These are phyloP conservation scores for Cruciata laevipes DNA, from an alignment of 257 asterid genomes.

Conservation along the genomic window DNA sequence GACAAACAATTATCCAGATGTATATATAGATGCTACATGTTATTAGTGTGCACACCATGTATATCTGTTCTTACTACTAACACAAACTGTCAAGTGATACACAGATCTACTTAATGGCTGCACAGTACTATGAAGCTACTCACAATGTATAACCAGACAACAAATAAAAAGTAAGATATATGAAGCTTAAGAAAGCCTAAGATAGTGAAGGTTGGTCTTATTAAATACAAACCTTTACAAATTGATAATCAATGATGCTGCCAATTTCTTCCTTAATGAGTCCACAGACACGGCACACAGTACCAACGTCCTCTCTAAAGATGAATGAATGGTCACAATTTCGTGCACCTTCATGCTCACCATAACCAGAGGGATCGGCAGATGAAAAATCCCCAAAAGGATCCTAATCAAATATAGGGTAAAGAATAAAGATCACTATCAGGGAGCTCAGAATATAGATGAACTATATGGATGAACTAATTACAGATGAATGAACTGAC, in stretches of 20 bases:
- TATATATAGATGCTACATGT: no score
- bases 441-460: neutral
- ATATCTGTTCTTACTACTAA: no score
- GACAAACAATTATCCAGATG: neutral
- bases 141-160: neutral
- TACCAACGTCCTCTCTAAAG: neutral
- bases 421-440: neutral
- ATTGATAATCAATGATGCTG: neutral
- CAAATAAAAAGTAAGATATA: neutral
- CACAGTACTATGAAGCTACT: neutral
- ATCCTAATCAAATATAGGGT: neutral
- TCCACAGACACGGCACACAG: conserved; percentile 1
- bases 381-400: neutral
- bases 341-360: neutral
- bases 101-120: neutral
- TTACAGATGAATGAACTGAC: neutral
- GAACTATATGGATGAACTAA: neutral
- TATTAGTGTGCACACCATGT: no score
- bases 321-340: conserved; percentile 4
- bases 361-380: neutral
- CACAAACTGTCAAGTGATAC: neutral
- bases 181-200: neutral
- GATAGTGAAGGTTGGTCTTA: neutral
- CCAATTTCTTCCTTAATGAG: neutral
- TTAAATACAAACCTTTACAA: neutral